Evolutionary conservation across 768 basidiomycete species (phyloP).

Genomic region (Cytidiella melzeri): DNA sequence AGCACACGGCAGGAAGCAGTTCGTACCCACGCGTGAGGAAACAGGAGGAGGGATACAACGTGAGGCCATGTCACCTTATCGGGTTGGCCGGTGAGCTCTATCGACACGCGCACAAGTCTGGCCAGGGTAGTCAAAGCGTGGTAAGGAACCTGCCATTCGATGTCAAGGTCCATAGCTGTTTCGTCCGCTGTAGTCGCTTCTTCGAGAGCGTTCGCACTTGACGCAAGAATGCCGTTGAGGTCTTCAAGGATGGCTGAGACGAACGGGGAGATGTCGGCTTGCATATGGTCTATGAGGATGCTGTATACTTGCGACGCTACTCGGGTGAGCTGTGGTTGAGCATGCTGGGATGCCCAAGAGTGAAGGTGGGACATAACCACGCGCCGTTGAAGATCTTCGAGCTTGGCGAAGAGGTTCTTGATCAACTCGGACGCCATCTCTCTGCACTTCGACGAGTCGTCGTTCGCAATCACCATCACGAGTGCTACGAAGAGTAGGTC

Average conservation of each 20-base stretch:
- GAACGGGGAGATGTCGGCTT: constrained; percentile 39
- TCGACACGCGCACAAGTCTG: constrained; percentile 56
- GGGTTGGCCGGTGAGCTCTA: constrained; percentile 39
- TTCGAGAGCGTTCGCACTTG: constrained; percentile 38
- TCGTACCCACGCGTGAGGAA: constrained; percentile 94
- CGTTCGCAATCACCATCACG: constrained; percentile 91
- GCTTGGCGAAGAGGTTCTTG: constrained; percentile 64
- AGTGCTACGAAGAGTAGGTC: constrained; percentile 89
- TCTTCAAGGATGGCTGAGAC: constrained; percentile 50
- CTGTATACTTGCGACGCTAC: constrained; percentile 83
- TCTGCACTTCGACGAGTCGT: constrained; percentile 83
- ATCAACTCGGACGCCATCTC: constrained; percentile 83
- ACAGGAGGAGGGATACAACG: constrained; percentile 64
- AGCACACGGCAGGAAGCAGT: constrained; percentile 72
- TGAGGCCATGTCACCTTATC: constrained; percentile 55
- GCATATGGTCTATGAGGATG: constrained; percentile 66
- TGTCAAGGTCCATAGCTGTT: constrained; percentile 39
- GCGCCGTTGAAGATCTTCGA: constrained; percentile 53
- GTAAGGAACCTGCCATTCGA: constrained; percentile 80
- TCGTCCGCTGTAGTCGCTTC: constrained; percentile 25
- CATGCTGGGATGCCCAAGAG: constrained; percentile 65
- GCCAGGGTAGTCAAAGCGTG: constrained; percentile 63
- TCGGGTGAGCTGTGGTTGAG: constrained; percentile 55
- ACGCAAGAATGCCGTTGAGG: constrained; percentile 40
- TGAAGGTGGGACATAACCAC: constrained; percentile 66